Percentiles rank a stretch among this genome's conserved stretches.
Conservation (phyloP, 2,329 filamentous ascomycete genomes). For the Scedosporium minutisporum region DNA sequence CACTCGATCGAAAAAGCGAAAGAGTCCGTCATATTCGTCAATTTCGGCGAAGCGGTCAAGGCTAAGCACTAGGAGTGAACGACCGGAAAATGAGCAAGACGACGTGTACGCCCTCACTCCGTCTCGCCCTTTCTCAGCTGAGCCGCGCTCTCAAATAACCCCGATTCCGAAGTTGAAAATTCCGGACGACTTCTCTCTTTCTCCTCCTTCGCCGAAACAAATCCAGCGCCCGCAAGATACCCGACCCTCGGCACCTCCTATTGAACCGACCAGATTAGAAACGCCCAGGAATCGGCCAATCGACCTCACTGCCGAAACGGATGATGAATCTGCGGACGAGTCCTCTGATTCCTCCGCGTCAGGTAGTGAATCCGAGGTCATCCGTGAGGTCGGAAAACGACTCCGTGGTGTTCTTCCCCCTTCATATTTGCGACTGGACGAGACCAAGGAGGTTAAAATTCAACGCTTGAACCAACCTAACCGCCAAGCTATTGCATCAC, state of each 20-base stretch:
- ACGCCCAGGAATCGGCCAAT: neutral
- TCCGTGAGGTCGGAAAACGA: conserved; percentile 27
- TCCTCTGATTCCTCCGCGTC: conserved; percentile 10
- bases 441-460: conserved; percentile 22
- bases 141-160: neutral
- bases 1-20: conserved; percentile 8
- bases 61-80: neutral
- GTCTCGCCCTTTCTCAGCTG: neutral
- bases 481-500: conserved; percentile 13
- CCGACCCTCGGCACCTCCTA: neutral
- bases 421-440: conserved; percentile 56
- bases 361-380: conserved; percentile 22
- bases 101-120: neutral
- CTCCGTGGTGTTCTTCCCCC: conserved; percentile 55
- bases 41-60: neutral
- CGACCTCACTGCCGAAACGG: conserved; percentile 12
- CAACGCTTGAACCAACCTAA: neutral
- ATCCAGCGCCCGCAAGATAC: neutral
- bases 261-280: neutral
- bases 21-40: neutral
- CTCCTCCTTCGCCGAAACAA: neutral
- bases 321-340: conserved; percentile 16
- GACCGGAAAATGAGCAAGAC: neutral
- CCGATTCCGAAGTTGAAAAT: neutral
- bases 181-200: conserved; percentile 1